Evolutionary conservation across 2,329 filamentous ascomycete species (phyloP), one percentile per base, ranked within the genome.

Genomic region (Macroventuria anomochaeta): DNA sequence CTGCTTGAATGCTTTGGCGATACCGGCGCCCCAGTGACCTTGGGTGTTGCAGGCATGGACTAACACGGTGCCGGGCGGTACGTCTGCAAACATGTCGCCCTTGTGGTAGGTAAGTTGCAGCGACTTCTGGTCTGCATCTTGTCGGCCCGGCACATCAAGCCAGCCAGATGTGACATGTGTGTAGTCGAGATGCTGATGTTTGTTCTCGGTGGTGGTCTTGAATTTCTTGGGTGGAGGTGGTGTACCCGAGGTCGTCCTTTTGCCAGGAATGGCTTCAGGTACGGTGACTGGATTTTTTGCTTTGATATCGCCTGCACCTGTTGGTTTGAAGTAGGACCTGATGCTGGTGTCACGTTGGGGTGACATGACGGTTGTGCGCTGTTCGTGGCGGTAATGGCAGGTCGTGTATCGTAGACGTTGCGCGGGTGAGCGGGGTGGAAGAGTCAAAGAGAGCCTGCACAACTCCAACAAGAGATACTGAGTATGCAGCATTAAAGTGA

Each of bases 41-140:
- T 78, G 70, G 43, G 79, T 80, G 67, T 87, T 87, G 72, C 84
- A 86, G 11, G 84, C 83, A 67, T 87, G 84, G 52, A 85, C 78
- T 13, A 87, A 70, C 13, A 83, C 75, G 18, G 78, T 74, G 46
- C 76, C 70, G 28, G 77, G 65, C 0, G 83, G 82, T 0, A 81
- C 81, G 8, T 34, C 18, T 31, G 75, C 65, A 64, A 86, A 85
- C 32, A 87, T 76, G 62, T 83, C 74, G 44, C 81, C 81, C 5
- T 52, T 55, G 55, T 69, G 61, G 49, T 66, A 48, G 17, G 57
- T 62, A 8, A 74, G 52, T 1, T n/a, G 13, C 2, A 66, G 47
- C 0, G 12, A 7, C 17, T 7, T 3, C 15, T 32, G 32, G 25
- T 38, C 20, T 11, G 6, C 38, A 5, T 34, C 32, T 20, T 34